Evolutionary conservation across 139 green algal species (phyloP).

Genomic region (Chlorella vulgaris): DNA sequence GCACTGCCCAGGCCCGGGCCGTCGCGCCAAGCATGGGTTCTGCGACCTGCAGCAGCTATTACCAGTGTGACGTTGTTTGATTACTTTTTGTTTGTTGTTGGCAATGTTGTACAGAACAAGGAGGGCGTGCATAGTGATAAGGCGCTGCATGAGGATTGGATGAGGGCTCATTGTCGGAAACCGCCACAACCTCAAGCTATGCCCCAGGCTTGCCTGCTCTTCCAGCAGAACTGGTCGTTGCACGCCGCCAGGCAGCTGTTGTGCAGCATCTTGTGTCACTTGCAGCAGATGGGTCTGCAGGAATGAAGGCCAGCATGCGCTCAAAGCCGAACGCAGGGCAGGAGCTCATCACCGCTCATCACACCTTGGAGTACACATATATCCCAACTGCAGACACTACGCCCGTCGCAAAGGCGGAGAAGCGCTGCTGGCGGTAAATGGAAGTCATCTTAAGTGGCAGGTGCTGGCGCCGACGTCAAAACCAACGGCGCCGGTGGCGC

Average conservation of each 20-base stretch:
- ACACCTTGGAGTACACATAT: constrained; percentile 12
- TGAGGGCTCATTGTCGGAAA: too few species aligned
- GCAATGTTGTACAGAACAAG: too few species aligned
- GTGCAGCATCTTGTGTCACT: neutral
- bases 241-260: constrained; percentile 12
- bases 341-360: too few species aligned
- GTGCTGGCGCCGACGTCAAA: too few species aligned
- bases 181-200: too few species aligned
- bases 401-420: neutral
- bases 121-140: too few species aligned
- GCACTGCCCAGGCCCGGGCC: neutral
- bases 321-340: too few species aligned
- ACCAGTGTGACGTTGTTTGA: neutral
- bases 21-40: neutral
- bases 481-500: too few species aligned
- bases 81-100: too few species aligned
- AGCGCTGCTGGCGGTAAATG: neutral
- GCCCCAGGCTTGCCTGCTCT: neutral
- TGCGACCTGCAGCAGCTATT: neutral
- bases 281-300: neutral
- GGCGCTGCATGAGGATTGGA: too few species aligned
- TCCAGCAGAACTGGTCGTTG: neutral
- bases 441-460: constrained; percentile 3
- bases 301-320: neutral
- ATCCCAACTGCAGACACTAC: neutral